Conservation (phyloP, 2,329 filamentous ascomycete genomes). For the Teratosphaeria viscida region DNA sequence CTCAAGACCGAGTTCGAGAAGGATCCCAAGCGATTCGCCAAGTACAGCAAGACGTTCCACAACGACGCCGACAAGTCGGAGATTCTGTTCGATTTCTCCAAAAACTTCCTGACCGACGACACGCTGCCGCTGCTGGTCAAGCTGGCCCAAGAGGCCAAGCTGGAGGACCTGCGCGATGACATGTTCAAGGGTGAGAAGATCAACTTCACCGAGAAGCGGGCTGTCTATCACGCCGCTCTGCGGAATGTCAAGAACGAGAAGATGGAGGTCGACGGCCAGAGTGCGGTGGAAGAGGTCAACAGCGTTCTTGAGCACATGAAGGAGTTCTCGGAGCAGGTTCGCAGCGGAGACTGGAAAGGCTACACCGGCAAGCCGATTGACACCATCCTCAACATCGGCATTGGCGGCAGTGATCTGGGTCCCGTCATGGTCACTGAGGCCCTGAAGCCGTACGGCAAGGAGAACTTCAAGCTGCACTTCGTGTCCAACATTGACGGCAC, state of each 20-base stretch:
- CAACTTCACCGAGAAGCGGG: conserved; percentile 96
- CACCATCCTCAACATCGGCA: conserved; percentile 94
- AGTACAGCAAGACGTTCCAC: conserved; percentile 77
- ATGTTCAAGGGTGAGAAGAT: conserved; percentile 98
- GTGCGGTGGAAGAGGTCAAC: conserved; percentile 90
- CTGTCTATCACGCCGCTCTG: conserved; percentile 90
- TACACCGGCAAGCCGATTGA: conserved; percentile 95
- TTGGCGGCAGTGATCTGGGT: conserved; percentile 93
- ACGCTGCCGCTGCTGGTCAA: conserved; percentile 77
- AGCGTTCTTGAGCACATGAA: conserved; percentile 93
- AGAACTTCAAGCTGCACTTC: conserved; percentile 84
- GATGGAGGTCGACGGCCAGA: conserved; percentile 77
- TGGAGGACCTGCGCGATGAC: conserved; percentile 88
- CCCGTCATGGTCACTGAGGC: conserved; percentile 99
- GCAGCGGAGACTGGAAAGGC: conserved; percentile 93
- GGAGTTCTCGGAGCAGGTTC: conserved; percentile 90
- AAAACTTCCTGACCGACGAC: conserved; percentile 95
- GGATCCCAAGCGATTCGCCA: conserved; percentile 78
- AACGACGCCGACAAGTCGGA: conserved; percentile 70
- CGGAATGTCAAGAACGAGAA: conserved; percentile 78
- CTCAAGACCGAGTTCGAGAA: conserved; percentile 87
- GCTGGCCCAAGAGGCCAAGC: conserved; percentile 79
- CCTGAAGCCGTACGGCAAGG: conserved; percentile 84
- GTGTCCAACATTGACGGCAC: conserved; percentile 99
- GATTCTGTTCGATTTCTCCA: conserved; percentile 96